Percentiles rank a stretch among this genome's conserved stretches.
phyloP scores from a whole-genome alignment of 352 stramenopile species.

The Saprolegnia diclina region DNA sequence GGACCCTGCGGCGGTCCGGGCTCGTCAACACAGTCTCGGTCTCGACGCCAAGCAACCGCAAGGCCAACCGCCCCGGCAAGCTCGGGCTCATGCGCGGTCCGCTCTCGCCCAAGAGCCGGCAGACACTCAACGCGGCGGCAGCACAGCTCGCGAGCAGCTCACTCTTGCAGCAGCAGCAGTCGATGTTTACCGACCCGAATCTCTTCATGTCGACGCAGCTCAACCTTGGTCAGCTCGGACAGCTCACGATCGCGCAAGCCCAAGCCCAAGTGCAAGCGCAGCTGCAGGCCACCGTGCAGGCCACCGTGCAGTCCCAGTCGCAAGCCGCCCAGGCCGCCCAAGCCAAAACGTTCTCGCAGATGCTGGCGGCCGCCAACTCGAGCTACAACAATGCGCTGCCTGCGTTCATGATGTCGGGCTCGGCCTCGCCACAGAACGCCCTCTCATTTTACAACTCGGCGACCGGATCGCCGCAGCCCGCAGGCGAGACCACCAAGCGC shows the following conservation, averaged over 20 bases:
- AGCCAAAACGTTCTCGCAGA: slow-evolving; percentile 63
- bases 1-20: slow-evolving; percentile 65
- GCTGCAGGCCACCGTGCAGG: slow-evolving; percentile 32
- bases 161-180: slow-evolving; percentile 36
- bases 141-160: slow-evolving; percentile 17
- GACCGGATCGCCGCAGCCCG: neutral
- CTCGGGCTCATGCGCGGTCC: slow-evolving; percentile 36
- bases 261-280: slow-evolving; percentile 44
- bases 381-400: slow-evolving; percentile 36
- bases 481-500: neutral
- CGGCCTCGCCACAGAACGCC: slow-evolving; percentile 19
- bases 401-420: slow-evolving; percentile 23
- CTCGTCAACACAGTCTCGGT: slow-evolving; percentile 38
- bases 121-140: slow-evolving; percentile 11
- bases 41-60: slow-evolving; percentile 42
- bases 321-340: slow-evolving; percentile 35
- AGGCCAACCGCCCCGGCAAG: slow-evolving; percentile 30
- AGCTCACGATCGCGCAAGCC: slow-evolving; percentile 36
- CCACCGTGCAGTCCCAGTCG: slow-evolving; percentile 47
- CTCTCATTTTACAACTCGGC: slow-evolving; percentile 11
- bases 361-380: slow-evolving; percentile 38
- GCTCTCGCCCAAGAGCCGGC: slow-evolving; percentile 25
- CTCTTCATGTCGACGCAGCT: slow-evolving; percentile 35
- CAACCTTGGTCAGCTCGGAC: slow-evolving; percentile 29
- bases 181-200: slow-evolving; percentile 33